These are phyloP conservation scores for Andrographis paniculata DNA, from an alignment of 305 asterid genomes.

Conservation along the genomic window DNA sequence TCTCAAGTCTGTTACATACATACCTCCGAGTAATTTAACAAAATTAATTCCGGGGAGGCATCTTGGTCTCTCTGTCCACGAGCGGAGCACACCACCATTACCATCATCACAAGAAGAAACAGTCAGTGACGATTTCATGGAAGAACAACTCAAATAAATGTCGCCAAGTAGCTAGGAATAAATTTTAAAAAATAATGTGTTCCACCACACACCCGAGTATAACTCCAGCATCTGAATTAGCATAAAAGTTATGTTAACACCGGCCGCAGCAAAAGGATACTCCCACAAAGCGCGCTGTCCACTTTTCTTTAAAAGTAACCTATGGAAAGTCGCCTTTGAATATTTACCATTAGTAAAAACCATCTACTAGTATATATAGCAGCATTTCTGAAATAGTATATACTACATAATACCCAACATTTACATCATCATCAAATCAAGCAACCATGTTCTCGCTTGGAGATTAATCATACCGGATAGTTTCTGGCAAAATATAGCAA, in stretches of 20 bases:
- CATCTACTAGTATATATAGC: slow-evolving; percentile 5
- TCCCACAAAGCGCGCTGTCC: slow-evolving; percentile 87
- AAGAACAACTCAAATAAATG: neutral
- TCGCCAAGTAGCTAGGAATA: neutral
- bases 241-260: slow-evolving; percentile 82
- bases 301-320: slow-evolving; percentile 71
- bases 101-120: too few relatives aligned
- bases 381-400: too few relatives aligned
- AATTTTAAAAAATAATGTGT: neutral
- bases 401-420: too few relatives aligned
- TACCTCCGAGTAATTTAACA: slow-evolving; percentile 67
- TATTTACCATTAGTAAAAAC: slow-evolving; percentile 45
- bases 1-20: too few relatives aligned
- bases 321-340: slow-evolving; percentile 82
- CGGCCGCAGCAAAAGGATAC: slow-evolving; percentile 95
- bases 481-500: slow-evolving; percentile 71
- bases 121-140: neutral
- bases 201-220: slow-evolving; percentile 41
- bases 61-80: slow-evolving; percentile 63
- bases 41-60: slow-evolving; percentile 74
- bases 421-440: too few relatives aligned
- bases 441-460: slow-evolving; percentile 19
- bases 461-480: slow-evolving; percentile 62
- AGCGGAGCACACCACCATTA: too few relatives aligned
- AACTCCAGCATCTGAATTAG: slow-evolving; percentile 90